Conservation (phyloP, 1,139 yeast species). For the Suhomyces guaymorum region DNA sequence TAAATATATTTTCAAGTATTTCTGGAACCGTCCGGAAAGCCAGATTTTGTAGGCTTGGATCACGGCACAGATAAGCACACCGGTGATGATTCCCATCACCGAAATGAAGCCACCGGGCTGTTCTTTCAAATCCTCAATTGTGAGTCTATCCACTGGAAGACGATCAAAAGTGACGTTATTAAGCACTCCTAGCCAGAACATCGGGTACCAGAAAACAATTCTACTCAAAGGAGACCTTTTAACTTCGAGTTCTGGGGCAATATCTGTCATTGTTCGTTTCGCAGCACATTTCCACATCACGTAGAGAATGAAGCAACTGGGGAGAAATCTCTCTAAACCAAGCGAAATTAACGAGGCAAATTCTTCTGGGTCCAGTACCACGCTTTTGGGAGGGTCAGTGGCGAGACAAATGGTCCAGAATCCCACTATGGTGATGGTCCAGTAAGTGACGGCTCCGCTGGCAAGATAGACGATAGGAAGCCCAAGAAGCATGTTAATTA, state of each 20-base stretch:
- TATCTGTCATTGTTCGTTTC: constrained; percentile 30
- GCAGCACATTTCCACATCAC: constrained; percentile 68
- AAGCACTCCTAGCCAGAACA: constrained; percentile 82
- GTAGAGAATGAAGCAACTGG: constrained; percentile 68
- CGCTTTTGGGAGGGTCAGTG: constrained; percentile 76
- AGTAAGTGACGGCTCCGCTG: constrained; percentile 57
- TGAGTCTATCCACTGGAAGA: constrained; percentile 82
- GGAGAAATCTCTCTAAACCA: constrained; percentile 74
- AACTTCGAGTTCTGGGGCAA: constrained; percentile 7
- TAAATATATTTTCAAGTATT: constrained; percentile 55
- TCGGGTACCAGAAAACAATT: constrained; percentile 69
- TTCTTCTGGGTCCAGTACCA: constrained; percentile 52
- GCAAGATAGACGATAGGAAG: constrained; percentile 59
- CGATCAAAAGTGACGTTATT: constrained; percentile 88
- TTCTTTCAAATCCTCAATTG: constrained; percentile 63
- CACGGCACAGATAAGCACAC: constrained; percentile 54
- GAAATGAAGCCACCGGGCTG: constrained; percentile 81
- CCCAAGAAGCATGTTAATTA: constrained; percentile 59
- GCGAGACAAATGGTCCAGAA: constrained; percentile 84
- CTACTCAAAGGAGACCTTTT: constrained; percentile 49
- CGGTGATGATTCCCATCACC: constrained; percentile 48
- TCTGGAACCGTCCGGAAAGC: constrained; percentile 71
- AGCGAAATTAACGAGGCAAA: constrained; percentile 65
- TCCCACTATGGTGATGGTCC: constrained; percentile 67
- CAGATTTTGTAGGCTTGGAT: constrained; percentile 80